Evolutionary conservation across 192 early-diverging fungal species (phyloP), one percentile per base, ranked within the genome.

Genomic region (Oehlia diaphana): DNA sequence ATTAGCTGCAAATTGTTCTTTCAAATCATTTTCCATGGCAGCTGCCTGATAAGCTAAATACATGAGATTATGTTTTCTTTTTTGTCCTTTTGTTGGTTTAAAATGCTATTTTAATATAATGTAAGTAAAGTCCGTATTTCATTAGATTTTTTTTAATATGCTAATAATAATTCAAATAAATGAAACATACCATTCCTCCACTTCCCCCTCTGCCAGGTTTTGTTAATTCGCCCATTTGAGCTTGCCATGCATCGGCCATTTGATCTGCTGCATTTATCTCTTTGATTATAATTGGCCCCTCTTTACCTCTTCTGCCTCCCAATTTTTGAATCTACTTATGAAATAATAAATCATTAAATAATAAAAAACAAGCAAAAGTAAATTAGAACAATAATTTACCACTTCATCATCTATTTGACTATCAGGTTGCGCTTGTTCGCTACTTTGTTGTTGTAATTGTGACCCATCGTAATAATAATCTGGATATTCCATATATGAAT

Each of bases 61-160:
- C 90, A 94, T 91, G 75, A 94, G 89, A 75, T 95, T 95, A 84
- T 94, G 89, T 75, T 91, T 93, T 53, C 89, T 89, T 78, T 92
- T 93, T 79, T 93, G 92, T 75, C 81, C 80, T 50, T 84, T 83
- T 67, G 84, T 86, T 14, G 89, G 88, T 75, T 88, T 84, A 73
- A 88, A 82, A 65, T 87, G 85, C 84, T 89, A 81, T 39, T 39
- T 8, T 0, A 8, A 39, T 19, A 72, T 28, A 66, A 66, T n/a
- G 4, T 10, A 76, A 35, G 42, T 2, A 13, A 19, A 47, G 9
- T 2, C 42, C 26, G 14, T 50, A 13, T 58, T 53, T 74, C 21
- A 31, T 16, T 33, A 10, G 7, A 74, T 58, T 21, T 74, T 7
- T 58, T 21, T 58, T 12, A 31, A 2, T 3, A 53, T 16, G 16